Evolutionary conservation across 1,284 basidiomycete species (phyloP).

Genomic region (Rhodotorula sp.): DNA sequence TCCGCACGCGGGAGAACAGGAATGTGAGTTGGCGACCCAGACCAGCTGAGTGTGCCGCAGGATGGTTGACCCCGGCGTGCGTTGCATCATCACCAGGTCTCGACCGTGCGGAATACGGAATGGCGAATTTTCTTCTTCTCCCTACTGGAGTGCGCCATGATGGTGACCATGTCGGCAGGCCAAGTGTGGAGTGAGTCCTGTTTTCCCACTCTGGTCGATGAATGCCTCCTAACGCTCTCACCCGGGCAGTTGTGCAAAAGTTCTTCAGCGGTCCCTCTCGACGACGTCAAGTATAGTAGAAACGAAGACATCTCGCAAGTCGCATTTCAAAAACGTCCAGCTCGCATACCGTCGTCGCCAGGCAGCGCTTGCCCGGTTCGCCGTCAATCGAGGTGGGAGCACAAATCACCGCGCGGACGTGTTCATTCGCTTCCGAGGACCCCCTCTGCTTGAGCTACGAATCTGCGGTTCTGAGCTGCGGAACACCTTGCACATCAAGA

Average conservation of each 20-base stretch:
- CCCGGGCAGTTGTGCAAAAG: background rate
- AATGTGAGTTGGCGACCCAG: constrained; percentile 18
- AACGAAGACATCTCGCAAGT: background rate
- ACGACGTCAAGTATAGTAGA: constrained; percentile 4
- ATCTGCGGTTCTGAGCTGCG: too few relatives aligned
- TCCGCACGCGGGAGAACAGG: constrained; percentile 39
- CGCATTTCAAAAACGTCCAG: background rate
- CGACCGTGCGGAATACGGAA: constrained; percentile 43
- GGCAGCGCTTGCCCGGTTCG: background rate
- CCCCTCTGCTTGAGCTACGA: too few relatives aligned
- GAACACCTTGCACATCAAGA: too few relatives aligned
- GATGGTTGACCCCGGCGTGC: background rate
- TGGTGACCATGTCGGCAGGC: constrained; percentile 44
- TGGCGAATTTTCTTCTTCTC: constrained; percentile 43
- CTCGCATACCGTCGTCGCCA: background rate
- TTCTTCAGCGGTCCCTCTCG: constrained; percentile 6
- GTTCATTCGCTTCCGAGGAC: too few relatives aligned
- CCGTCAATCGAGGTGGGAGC: background rate
- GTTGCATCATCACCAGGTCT: constrained; percentile 21
- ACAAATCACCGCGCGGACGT: too few relatives aligned
- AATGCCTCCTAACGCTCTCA: background rate
- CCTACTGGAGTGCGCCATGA: constrained; percentile 40
- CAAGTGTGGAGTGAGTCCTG: constrained; percentile 41
- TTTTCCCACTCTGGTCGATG: background rate
- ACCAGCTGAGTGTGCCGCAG: too few relatives aligned